Evolutionary conservation across 163 green algal species (phyloP).

Genomic region (Scenedesmus sp.): DNA sequence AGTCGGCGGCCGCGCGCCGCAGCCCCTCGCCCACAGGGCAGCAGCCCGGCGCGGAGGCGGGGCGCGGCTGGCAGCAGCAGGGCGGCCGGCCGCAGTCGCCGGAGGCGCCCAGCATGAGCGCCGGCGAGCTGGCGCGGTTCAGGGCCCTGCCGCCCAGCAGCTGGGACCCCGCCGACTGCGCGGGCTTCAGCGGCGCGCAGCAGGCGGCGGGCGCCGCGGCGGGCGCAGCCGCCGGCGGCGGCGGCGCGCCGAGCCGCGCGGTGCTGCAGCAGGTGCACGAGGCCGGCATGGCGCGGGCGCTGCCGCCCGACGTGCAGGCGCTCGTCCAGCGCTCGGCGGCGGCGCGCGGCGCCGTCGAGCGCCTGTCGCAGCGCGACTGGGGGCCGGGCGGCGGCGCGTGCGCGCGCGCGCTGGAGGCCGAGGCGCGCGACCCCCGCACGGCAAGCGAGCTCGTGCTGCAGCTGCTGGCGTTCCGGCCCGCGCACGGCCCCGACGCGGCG

Average conservation of each 20-base stretch:
- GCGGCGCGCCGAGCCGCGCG: constrained; percentile 45
- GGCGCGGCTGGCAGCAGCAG: constrained; percentile 10
- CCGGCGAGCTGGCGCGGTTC: constrained; percentile 17
- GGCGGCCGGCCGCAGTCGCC: neutral
- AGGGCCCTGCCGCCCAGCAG: constrained; percentile 23
- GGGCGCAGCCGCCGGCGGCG: neutral
- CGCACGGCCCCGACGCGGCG: neutral
- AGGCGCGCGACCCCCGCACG: constrained; percentile 59
- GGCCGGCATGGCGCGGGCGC: constrained; percentile 59
- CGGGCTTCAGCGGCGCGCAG: constrained; percentile 48
- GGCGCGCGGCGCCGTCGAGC: neutral
- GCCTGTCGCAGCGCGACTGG: constrained; percentile 7
- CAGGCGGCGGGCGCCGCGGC: neutral
- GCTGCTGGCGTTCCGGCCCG: constrained; percentile 52
- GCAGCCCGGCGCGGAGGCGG: no score
- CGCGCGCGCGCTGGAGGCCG: constrained; percentile 53
- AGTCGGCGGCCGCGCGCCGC: constrained; percentile 7
- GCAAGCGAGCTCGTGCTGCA: constrained; percentile 66
- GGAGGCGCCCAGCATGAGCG: neutral
- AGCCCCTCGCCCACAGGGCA: constrained; percentile 7
- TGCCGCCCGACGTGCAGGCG: constrained; percentile 55
- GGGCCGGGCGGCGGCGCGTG: neutral
- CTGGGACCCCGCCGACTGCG: no score
- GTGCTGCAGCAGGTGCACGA: constrained; percentile 68
- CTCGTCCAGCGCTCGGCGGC: constrained; percentile 45